A percentile compares a stretch with the other conserved stretches of the same genome.
Evolutionary conservation across 139 green algal genomes (phyloP).

Genomic region (Edaphochlamys debaryana): DNA sequence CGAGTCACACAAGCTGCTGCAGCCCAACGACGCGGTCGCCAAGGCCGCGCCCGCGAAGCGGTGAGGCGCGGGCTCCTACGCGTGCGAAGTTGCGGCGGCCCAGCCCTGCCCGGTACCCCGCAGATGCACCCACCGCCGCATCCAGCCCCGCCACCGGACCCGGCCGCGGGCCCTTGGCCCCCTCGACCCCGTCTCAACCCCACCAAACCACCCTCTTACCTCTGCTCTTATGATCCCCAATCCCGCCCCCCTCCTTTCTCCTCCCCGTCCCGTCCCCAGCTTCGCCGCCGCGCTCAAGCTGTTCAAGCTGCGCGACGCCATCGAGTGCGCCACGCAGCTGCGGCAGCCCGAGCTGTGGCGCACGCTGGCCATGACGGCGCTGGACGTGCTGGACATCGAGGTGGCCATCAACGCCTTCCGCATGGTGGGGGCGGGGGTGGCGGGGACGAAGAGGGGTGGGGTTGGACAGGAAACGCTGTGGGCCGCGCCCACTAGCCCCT

Average conservation of each 20-base stretch:
- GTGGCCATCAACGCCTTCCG: constrained; percentile 70
- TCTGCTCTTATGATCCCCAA: no score
- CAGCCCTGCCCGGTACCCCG: not conserved
- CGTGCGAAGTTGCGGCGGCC: not conserved
- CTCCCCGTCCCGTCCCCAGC: not conserved
- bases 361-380: constrained; percentile 60
- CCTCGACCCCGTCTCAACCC: not conserved
- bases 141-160: no score
- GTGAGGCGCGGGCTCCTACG: not conserved
- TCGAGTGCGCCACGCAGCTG: constrained; percentile 60
- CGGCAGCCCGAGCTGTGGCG: constrained; percentile 61
- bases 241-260: no score
- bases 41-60: constrained; percentile 27
- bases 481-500: no score
- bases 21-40: constrained; percentile 36
- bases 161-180: no score
- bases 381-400: constrained; percentile 75
- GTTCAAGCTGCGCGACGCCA: constrained; percentile 61
- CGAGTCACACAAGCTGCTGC: constrained; percentile 62
- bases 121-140: no score
- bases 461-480: no score
- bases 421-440: constrained; percentile 16
- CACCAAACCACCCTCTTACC: no score
- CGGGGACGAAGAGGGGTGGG: no score
- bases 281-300: constrained; percentile 56